phyloP scores from a whole-genome alignment of 257 asterid species.

The Solanum ahanhuiri region DNA sequence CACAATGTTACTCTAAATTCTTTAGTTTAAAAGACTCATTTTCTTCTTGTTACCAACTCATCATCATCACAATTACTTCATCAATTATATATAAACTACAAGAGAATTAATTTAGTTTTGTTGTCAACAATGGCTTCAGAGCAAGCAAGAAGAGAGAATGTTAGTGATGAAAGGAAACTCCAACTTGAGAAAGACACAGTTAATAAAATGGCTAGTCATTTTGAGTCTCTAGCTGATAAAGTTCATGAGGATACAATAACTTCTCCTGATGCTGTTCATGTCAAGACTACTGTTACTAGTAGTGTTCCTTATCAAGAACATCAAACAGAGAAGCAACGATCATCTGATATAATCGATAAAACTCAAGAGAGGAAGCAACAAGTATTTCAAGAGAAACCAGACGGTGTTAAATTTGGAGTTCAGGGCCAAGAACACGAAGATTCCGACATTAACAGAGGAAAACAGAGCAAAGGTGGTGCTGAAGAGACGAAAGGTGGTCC shows the following conservation, averaged over 20 bases:
- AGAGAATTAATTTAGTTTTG: neutral
- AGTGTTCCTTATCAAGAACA: neutral
- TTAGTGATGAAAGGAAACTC: conserved; percentile 10
- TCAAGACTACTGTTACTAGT: neutral
- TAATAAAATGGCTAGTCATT: conserved; percentile 39
- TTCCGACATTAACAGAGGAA: neutral
- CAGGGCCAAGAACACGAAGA: neutral
- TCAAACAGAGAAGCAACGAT: neutral
- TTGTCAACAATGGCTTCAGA: conserved; percentile 27
- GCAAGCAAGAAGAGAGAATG: conserved; percentile 35
- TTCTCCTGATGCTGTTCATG: neutral
- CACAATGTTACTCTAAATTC: neutral
- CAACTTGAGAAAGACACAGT: conserved; percentile 45
- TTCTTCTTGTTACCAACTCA: neutral
- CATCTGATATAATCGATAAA: neutral
- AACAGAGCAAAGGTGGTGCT: neutral
- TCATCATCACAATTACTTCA: neutral
- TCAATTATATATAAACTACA: neutral
- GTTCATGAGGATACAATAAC: neutral
- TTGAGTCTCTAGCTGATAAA: conserved; percentile 37
- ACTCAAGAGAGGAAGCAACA: neutral
- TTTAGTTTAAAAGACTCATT: neutral
- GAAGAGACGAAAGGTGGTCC: neutral
- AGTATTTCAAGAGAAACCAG: no score
- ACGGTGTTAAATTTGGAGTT: conserved; percentile 5